Conservation (phyloP, 768 basidiomycete species). For the Termitomyces sp. region DNA sequence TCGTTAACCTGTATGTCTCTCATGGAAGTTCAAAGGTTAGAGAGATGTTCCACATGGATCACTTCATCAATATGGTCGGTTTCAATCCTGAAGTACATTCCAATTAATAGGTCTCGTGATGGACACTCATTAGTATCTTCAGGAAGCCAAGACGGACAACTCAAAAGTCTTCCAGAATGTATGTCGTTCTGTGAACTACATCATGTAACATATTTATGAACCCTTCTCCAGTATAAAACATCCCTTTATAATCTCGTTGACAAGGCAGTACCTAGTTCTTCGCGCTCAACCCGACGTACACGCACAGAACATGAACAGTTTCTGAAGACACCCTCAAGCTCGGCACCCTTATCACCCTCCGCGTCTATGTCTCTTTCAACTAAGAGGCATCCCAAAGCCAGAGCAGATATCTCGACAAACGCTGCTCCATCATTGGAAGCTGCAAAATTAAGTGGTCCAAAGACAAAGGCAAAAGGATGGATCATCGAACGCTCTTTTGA, state of each 20-base stretch:
- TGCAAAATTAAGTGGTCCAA: constrained; percentile 12
- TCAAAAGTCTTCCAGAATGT: constrained; percentile 73
- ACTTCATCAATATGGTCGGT: constrained; percentile 67
- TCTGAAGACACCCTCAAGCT: constrained; percentile 25
- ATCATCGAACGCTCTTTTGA: not conserved
- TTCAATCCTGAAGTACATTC: constrained; percentile 68
- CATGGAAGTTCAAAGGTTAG: constrained; percentile 47
- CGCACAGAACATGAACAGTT: constrained; percentile 48
- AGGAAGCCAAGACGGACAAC: constrained; percentile 72
- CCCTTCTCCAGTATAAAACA: constrained; percentile 46
- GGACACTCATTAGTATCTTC: constrained; percentile 3
- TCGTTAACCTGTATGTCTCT: constrained; percentile 1
- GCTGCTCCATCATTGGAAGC: constrained; percentile 24
- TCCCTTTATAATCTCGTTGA: constrained; percentile 55
- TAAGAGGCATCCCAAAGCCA: constrained; percentile 21
- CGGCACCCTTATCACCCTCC: constrained; percentile 18
- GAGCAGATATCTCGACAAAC: constrained; percentile 7
- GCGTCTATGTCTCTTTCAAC: constrained; percentile 6
- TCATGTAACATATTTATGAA: constrained; percentile 6
- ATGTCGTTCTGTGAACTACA: constrained; percentile 16
- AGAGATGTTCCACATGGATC: constrained; percentile 85
- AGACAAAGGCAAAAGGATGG: constrained; percentile 13
- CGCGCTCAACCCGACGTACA: constrained; percentile 56
- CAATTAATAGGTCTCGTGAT: not conserved
- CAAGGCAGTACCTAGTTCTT: constrained; percentile 37